These are phyloP conservation scores for Brassica cretica DNA, from an alignment of 345 rosid species.

Conservation along the genomic window DNA sequence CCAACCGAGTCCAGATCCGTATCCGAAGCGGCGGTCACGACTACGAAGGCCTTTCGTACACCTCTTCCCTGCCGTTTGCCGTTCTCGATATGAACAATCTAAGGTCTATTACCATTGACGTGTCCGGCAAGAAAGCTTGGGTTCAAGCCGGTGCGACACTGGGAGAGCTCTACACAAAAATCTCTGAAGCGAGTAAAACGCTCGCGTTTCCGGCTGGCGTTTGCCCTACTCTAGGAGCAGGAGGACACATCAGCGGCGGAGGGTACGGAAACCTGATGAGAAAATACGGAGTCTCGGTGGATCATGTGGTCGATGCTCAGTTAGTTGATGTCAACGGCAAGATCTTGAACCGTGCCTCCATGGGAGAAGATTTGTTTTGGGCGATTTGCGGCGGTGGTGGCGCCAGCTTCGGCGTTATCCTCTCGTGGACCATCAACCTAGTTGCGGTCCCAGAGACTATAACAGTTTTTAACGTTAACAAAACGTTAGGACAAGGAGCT, in stretches of 20 bases:
- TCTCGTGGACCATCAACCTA: slow-evolving; percentile 48
- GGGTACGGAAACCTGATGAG: slow-evolving; percentile 61
- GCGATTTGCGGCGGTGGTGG: slow-evolving; percentile 69
- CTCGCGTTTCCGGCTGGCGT: slow-evolving; percentile 52
- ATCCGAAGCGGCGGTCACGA: slow-evolving; percentile 45
- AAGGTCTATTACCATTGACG: slow-evolving; percentile 47
- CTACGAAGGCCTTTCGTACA: slow-evolving; percentile 39
- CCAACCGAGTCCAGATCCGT: slow-evolving; percentile 22
- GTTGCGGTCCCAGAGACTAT: slow-evolving; percentile 50
- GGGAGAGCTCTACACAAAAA: slow-evolving; percentile 55
- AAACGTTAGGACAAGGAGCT: slow-evolving; percentile 38
- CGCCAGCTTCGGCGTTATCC: slow-evolving; percentile 54
- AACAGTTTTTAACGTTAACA: slow-evolving; percentile 41
- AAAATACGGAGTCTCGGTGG: slow-evolving; percentile 52
- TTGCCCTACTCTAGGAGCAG: slow-evolving; percentile 49
- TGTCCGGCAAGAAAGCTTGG: slow-evolving; percentile 44
- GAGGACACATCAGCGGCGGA: slow-evolving; percentile 57
- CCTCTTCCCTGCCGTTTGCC: slow-evolving; percentile 24
- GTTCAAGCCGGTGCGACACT: slow-evolving; percentile 54
- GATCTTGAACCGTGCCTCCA: slow-evolving; percentile 43
- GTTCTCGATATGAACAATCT: slow-evolving; percentile 50
- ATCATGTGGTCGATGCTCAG: slow-evolving; percentile 55
- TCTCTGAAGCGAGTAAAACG: slow-evolving; percentile 44
- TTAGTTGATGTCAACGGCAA: slow-evolving; percentile 51
- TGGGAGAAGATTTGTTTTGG: slow-evolving; percentile 62